These are phyloP conservation scores for Cicer bijugum DNA, from an alignment of 306 rosid genomes.

Conservation along the genomic window DNA sequence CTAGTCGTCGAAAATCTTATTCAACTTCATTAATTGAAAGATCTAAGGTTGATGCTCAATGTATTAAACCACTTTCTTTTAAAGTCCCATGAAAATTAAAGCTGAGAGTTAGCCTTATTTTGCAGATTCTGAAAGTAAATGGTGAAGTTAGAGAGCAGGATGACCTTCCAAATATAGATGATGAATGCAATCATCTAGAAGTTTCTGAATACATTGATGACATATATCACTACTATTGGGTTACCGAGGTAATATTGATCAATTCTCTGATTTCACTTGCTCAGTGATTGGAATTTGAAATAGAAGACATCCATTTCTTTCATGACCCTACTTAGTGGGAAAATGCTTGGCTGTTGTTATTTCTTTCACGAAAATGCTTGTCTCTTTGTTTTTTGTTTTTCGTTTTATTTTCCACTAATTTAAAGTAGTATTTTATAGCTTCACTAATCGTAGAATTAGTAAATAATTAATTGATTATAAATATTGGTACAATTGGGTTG, in stretches of 20 bases:
- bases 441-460: not conserved
- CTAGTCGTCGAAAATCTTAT: constrained; percentile 75
- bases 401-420: not conserved
- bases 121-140: constrained; percentile 70
- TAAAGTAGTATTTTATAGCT: not conserved
- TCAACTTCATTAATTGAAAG: constrained; percentile 67
- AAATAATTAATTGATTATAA: constrained; percentile 60
- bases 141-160: constrained; percentile 52
- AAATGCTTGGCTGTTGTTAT: not conserved
- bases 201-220: constrained; percentile 87
- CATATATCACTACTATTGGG: constrained; percentile 83
- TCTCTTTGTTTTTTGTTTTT: constrained; percentile 13
- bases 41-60: constrained; percentile 65
- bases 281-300: constrained; percentile 3
- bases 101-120: constrained; percentile 39
- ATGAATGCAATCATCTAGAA: constrained; percentile 79
- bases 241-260: constrained; percentile 65
- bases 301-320: constrained; percentile 6
- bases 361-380: constrained; percentile 23
- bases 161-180: constrained; percentile 72
- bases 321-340: not conserved
- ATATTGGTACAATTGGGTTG: constrained; percentile 78
- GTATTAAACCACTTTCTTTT: constrained; percentile 29
- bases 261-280: constrained; percentile 20
- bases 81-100: constrained; percentile 17